Conservation (phyloP, 768 basidiomycete genomes). For the Xerocomellus chrysenteron region DNA sequence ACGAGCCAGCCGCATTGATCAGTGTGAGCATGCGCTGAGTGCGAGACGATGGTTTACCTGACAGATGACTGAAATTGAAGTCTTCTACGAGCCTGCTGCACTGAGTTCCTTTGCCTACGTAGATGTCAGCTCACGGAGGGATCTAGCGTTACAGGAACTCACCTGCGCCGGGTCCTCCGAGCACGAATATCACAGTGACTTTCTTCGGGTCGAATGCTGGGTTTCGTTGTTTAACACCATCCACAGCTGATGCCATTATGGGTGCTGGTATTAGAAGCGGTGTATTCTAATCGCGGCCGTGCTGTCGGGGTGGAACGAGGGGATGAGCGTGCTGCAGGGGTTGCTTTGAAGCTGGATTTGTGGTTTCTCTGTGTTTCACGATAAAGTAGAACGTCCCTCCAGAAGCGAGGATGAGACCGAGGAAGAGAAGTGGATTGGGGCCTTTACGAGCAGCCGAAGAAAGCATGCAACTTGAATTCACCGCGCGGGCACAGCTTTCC, state of each 20-base stretch:
- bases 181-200: conserved; percentile 89
- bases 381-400: conserved; percentile 58
- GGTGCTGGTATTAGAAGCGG: background rate
- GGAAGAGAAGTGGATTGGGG: conserved; percentile 65
- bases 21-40: conserved; percentile 7
- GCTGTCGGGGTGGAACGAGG: conserved; percentile 59
- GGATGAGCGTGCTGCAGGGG: conserved; percentile 65
- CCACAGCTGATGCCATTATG: conserved; percentile 16
- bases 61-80: conserved; percentile 89
- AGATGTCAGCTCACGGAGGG: conserved; percentile 5
- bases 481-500: background rate
- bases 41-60: conserved; percentile 52
- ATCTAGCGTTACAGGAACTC: conserved; percentile 17
- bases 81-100: conserved; percentile 81
- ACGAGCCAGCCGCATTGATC: conserved; percentile 7
- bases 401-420: conserved; percentile 54
- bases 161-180: conserved; percentile 97
- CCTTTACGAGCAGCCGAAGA: conserved; percentile 27
- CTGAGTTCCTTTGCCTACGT: conserved; percentile 92
- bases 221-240: conserved; percentile 1
- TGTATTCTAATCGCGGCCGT: conserved; percentile 14
- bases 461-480: conserved; percentile 9
- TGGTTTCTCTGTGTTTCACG: conserved; percentile 54
- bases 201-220: conserved; percentile 60
- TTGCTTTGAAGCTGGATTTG: conserved; percentile 58